Evolutionary conservation across 495 filamentous ascomycete species (phyloP).

Genomic region (Penicillium diatomitis): DNA sequence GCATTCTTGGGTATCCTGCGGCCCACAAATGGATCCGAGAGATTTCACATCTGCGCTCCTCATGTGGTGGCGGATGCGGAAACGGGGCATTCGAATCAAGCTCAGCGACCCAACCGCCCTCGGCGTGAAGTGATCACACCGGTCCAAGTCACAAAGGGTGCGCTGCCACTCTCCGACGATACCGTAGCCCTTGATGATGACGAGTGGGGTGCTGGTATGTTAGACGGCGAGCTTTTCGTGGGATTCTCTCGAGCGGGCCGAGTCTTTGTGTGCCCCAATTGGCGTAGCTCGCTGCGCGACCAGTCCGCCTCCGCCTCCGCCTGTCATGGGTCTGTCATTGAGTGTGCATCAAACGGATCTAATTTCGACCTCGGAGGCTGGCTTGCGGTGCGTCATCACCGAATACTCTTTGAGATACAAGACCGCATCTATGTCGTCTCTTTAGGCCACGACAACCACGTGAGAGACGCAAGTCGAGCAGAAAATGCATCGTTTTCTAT

Average conservation of each 20-base stretch:
- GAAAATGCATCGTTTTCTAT: slow-evolving; percentile 26
- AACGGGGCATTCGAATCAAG: background rate
- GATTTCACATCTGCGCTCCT: slow-evolving; percentile 27
- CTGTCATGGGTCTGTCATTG: slow-evolving; percentile 20
- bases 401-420: slow-evolving; percentile 35
- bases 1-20: slow-evolving; percentile 21
- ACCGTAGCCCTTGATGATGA: slow-evolving; percentile 21
- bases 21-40: slow-evolving; percentile 19
- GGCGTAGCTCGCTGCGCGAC: slow-evolving; percentile 27
- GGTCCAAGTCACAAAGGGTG: slow-evolving; percentile 18
- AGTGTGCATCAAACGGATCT: slow-evolving; percentile 29
- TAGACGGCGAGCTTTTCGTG: slow-evolving; percentile 26
- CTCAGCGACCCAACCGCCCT: slow-evolving; percentile 6
- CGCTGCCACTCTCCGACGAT: slow-evolving; percentile 17
- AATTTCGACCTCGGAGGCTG: slow-evolving; percentile 32
- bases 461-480: slow-evolving; percentile 20
- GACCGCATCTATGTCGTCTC: slow-evolving; percentile 29
- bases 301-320: slow-evolving; percentile 8
- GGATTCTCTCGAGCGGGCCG: slow-evolving; percentile 31
- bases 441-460: slow-evolving; percentile 21
- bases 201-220: slow-evolving; percentile 35
- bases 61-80: slow-evolving; percentile 4
- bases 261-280: slow-evolving; percentile 30
- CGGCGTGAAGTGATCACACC: slow-evolving; percentile 17
- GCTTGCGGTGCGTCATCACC: slow-evolving; percentile 32